Percentiles rank a stretch among this genome's conserved stretches.
phyloP scores from a whole-genome alignment of 2,329 filamentous ascomycete species.

The Rhinocladiella similis region DNA sequence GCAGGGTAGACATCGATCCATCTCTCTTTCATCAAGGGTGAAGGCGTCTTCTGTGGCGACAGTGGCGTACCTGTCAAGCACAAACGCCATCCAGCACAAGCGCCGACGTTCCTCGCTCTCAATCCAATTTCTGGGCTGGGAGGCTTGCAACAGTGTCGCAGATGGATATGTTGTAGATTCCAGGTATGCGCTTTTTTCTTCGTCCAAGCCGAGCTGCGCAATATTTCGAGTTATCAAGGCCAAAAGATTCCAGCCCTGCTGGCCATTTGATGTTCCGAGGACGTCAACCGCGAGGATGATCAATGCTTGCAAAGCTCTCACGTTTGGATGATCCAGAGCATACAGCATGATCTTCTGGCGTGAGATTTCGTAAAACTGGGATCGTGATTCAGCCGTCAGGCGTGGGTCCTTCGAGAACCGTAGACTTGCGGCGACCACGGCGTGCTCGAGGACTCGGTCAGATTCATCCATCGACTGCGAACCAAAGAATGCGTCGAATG shows the following conservation, averaged over 20 bases:
- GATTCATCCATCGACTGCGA: constrained; percentile 54
- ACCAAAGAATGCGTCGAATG: constrained; percentile 79
- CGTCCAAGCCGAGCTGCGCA: constrained; percentile 80
- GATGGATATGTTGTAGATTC: constrained; percentile 78
- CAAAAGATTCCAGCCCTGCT: constrained; percentile 88
- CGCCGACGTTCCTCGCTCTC: constrained; percentile 84
- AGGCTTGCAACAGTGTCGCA: constrained; percentile 78
- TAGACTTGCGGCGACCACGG: constrained; percentile 84
- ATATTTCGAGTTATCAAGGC: constrained; percentile 85
- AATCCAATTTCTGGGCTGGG: constrained; percentile 79
- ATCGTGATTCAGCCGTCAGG: constrained; percentile 70
- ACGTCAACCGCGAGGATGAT: constrained; percentile 85
- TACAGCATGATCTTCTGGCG: constrained; percentile 87
- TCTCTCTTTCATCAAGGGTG: constrained; percentile 82
- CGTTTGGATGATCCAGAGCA: constrained; percentile 84
- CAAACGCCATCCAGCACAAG: constrained; percentile 92
- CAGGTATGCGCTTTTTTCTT: constrained; percentile 77
- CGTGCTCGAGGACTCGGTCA: constrained; percentile 79
- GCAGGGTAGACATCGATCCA: constrained; percentile 82
- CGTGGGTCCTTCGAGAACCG: constrained; percentile 77
- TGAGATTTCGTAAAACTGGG: constrained; percentile 74
- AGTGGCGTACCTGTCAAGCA: constrained; percentile 86
- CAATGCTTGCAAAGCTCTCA: constrained; percentile 81
- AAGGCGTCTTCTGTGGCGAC: constrained; percentile 91
- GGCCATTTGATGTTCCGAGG: constrained; percentile 82